These are phyloP conservation scores for Plenodomus biglobosus DNA, from an alignment of 2,329 filamentous ascomycete genomes.

Conservation along the genomic window DNA sequence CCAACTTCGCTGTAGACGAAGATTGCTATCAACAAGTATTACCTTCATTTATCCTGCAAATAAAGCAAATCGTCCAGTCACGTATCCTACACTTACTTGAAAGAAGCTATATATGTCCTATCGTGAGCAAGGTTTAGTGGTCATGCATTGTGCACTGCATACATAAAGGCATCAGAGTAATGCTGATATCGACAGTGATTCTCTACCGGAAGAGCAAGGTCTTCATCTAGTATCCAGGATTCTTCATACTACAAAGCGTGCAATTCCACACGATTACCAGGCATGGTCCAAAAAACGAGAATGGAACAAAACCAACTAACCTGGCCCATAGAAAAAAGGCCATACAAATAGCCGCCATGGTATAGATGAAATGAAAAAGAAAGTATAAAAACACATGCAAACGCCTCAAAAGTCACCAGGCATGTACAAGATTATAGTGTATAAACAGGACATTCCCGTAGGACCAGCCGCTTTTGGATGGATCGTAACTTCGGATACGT, in stretches of 20 bases:
- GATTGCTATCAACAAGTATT: background rate
- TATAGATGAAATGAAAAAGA: background rate
- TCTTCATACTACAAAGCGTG: background rate
- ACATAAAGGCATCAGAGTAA: background rate
- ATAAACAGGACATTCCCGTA: constrained; percentile 28
- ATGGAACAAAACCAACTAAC: background rate
- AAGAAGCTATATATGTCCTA: no score
- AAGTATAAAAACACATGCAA: background rate
- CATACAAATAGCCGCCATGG: background rate
- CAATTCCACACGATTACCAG: background rate
- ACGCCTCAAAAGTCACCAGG: background rate
- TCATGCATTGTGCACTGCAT: background rate
- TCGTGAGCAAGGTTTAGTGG: no score
- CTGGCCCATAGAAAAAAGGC: background rate
- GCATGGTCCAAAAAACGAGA: background rate
- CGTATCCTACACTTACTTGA: no score
- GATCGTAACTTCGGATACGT: constrained; percentile 39
- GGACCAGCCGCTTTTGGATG: constrained; percentile 29
- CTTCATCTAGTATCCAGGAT: background rate
- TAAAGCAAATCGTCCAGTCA: no score
- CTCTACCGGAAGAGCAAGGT: background rate
- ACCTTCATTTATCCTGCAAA: no score
- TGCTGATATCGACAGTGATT: background rate
- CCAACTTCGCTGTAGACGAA: background rate
- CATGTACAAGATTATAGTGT: constrained; percentile 30